Evolutionary conservation across 345 rosid genomes (phyloP).

Genomic region (Camelina neglecta): DNA sequence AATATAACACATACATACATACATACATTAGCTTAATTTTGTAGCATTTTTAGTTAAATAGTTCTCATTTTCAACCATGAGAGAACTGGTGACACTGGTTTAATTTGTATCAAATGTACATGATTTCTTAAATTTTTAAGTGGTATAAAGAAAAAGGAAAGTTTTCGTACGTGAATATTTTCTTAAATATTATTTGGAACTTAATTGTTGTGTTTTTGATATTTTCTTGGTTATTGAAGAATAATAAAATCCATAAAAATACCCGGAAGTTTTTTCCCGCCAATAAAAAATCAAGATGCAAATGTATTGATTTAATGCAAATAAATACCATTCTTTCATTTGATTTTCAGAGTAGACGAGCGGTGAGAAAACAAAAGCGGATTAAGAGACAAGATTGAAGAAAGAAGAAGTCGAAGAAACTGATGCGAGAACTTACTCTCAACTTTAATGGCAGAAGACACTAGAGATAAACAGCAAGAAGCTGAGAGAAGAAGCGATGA

Average conservation of each 20-base stretch:
- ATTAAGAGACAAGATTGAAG: neutral
- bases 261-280: neutral
- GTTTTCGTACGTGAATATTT: neutral
- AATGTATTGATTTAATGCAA: neutral
- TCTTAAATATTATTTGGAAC: neutral
- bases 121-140: conserved; percentile 14
- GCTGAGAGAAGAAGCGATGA: neutral
- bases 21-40: no score
- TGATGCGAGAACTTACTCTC: neutral
- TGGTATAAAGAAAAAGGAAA: conserved; percentile 3
- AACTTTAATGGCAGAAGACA: neutral
- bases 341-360: neutral
- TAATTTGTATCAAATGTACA: conserved; percentile 25
- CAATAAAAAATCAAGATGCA: neutral
- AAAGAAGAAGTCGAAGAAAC: conserved; percentile 7
- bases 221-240: neutral
- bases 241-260: neutral
- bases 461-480: neutral
- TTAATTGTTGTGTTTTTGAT: neutral
- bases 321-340: neutral
- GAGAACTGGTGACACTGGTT: conserved; percentile 12
- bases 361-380: neutral
- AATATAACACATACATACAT: no score
- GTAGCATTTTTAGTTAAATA: neutral
- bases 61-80: conserved; percentile 20